These are phyloP conservation scores for Lolium multiflorum DNA, from an alignment of 176 grass and related monocot species.

Conservation along the genomic window DNA sequence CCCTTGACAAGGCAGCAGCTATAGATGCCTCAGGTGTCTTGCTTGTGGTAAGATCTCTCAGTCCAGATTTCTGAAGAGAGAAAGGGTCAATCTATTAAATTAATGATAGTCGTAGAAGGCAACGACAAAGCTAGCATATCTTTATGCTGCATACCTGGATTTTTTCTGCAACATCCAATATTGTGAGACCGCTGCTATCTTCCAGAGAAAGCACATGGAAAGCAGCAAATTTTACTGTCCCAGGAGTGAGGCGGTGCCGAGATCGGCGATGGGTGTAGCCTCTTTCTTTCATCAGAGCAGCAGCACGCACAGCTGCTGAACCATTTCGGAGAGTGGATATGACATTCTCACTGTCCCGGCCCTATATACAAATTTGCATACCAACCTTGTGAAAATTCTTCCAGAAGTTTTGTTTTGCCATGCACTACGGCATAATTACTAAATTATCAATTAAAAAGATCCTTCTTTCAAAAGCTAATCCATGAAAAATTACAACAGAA, in stretches of 20 bases:
- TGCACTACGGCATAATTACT: slow-evolving; percentile 12
- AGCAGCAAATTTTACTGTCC: slow-evolving; percentile 98
- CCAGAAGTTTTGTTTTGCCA: slow-evolving; percentile 11
- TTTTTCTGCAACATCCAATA: slow-evolving; percentile 98
- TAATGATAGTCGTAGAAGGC: slow-evolving; percentile 2
- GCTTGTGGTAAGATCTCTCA: slow-evolving; percentile 98
- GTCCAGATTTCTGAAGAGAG: slow-evolving; percentile 85
- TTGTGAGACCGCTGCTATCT: slow-evolving; percentile 83
- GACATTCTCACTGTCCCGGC: slow-evolving; percentile 67
- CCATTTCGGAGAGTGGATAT: slow-evolving; percentile 89
- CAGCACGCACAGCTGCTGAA: slow-evolving; percentile 87
- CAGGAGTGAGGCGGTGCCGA: slow-evolving; percentile 97
- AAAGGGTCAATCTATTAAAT: slow-evolving; percentile 27
- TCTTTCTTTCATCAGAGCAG: slow-evolving; percentile 90
- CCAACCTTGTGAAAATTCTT: slow-evolving; percentile 15
- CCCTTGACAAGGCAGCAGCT: slow-evolving; percentile 91
- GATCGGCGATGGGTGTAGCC: slow-evolving; percentile 76
- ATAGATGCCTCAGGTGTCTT: slow-evolving; percentile 99
- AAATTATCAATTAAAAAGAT: neutral
- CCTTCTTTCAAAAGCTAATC: slow-evolving; percentile 25
- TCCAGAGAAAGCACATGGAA: slow-evolving; percentile 99
- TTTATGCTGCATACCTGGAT: slow-evolving; percentile 77
- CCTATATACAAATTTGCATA: slow-evolving; percentile 58
- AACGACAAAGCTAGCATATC: slow-evolving; percentile 26
- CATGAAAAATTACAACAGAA: slow-evolving; percentile 21